A percentile compares a stretch with the other conserved stretches of the same genome.
Evolutionary conservation across 148 eudicot genomes (phyloP).

Genomic region (Vaccinium vitisidaea): DNA sequence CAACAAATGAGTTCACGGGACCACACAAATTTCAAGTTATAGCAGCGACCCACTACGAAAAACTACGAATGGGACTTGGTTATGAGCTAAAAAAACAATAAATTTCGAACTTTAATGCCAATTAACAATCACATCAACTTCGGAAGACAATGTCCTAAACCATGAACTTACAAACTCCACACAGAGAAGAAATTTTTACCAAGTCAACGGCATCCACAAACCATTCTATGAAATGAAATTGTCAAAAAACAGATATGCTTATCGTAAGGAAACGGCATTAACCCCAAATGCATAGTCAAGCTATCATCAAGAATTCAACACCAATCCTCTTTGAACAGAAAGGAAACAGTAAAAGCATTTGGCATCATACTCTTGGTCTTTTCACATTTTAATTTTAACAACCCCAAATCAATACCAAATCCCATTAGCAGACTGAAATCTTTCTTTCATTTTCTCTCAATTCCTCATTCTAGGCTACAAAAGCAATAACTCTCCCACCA

Average conservation of each 20-base stretch:
- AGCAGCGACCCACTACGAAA: constrained; percentile 16
- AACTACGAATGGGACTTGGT: constrained; percentile 10
- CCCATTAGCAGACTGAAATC: neutral
- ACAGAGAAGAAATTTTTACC: neutral
- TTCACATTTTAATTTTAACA: neutral
- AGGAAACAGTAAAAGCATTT: neutral
- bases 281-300: neutral
- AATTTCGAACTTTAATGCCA: constrained; percentile 25
- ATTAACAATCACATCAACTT: neutral
- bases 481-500: neutral
- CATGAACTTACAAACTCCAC: neutral
- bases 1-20: constrained; percentile 17
- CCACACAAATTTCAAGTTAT: constrained; percentile 17
- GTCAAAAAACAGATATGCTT: neutral
- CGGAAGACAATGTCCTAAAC: neutral
- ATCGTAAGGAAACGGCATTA: neutral
- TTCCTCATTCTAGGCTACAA: constrained; percentile 8
- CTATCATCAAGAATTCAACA: neutral
- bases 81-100: constrained; percentile 11
- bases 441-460: neutral
- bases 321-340: neutral
- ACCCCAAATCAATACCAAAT: neutral
- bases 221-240: neutral
- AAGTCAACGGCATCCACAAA: neutral
- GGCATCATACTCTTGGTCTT: neutral